Percentiles rank a stretch among this genome's conserved stretches.
Conservation (phyloP, 179 eudicot genomes). For the Silene vulgaris region DNA sequence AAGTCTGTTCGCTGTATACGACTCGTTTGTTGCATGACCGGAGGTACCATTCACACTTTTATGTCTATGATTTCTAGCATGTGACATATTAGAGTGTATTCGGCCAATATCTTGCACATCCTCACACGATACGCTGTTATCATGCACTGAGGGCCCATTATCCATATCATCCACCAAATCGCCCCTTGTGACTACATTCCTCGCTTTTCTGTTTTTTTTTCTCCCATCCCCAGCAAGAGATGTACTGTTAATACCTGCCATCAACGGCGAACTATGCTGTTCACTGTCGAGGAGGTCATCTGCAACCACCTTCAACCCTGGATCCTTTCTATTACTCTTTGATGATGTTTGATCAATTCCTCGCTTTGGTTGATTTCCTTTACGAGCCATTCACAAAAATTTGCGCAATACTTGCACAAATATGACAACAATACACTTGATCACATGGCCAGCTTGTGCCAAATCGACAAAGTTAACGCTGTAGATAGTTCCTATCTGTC, state of each 20-base stretch:
- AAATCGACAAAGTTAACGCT: not conserved
- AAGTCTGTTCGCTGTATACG: conserved; percentile 25
- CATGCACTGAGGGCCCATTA: conserved; percentile 26
- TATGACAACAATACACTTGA: conserved; percentile 3
- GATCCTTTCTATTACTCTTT: conserved; percentile 47
- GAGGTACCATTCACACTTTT: conserved; percentile 26
- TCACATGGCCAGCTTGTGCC: conserved; percentile 25
- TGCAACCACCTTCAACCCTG: conserved; percentile 37
- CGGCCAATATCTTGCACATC: conserved; percentile 32
- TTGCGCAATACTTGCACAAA: conserved; percentile 13
- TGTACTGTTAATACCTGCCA: conserved; percentile 29
- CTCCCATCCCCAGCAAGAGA: conserved; percentile 38
- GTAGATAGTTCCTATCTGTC: conserved; percentile 22
- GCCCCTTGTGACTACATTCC: conserved; percentile 30
- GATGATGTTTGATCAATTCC: conserved; percentile 45
- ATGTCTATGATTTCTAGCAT: conserved; percentile 23
- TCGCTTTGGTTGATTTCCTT: conserved; percentile 65
- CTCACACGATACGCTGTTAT: conserved; percentile 26
- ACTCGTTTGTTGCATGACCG: conserved; percentile 29
- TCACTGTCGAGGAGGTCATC: conserved; percentile 40
- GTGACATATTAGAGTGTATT: conserved; percentile 31
- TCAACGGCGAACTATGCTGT: conserved; percentile 27
- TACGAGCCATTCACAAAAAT: conserved; percentile 58
- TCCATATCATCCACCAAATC: conserved; percentile 32
- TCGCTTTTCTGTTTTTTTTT: conserved; percentile 47